Evolutionary conservation across 2,329 filamentous ascomycete species (phyloP), one percentile per base, ranked within the genome.

Genomic region (Colletotrichum cereale): DNA sequence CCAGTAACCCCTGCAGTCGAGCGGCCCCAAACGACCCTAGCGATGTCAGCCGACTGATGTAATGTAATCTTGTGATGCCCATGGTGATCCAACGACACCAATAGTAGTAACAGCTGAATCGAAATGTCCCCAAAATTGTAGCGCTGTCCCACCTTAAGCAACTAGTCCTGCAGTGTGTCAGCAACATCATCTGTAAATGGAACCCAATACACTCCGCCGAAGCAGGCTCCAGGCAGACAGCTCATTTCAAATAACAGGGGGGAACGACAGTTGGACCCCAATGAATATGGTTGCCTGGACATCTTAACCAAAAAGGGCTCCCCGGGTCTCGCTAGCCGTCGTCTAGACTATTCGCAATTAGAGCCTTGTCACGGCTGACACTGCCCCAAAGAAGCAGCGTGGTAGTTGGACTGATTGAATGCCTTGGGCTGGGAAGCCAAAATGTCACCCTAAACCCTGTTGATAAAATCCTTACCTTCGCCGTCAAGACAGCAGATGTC

Each of bases 1-100:
- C 47, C 52, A 53, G 31, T 48, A 42, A 50, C 56, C 70, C 70
- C 67, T 70, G 70, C 61, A 66, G 40, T 56, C 34, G 62, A 57
- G 67, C 70, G 56, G 67, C 67, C 61, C 66, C 56, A 71, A 71
- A 71, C 61, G 66, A 69, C 60, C 58, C 64, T 72, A 50, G 69
- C 53, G 69, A 47, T 42, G 65, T 72, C 58, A 72, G 69, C 60
- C 50, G 42, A 48, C 53, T 53, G 42, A 69, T 69, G 66, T 66
- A 69, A 56, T 58, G 47, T 31, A 47, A 69, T 72, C 69, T 66
- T 72, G 66, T 36, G 60, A 72, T 72, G 53, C 14, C 52, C 36
- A 55, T 60, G 53, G 47, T 31, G 26, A 36, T 71, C 57, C 47
- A 48, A 68, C 31, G 44, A 24, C 42, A 53, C 58, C 68, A 68